These are phyloP conservation scores for Gypsophila paniculata DNA, from an alignment of 179 eudicot genomes.

Conservation along the genomic window DNA sequence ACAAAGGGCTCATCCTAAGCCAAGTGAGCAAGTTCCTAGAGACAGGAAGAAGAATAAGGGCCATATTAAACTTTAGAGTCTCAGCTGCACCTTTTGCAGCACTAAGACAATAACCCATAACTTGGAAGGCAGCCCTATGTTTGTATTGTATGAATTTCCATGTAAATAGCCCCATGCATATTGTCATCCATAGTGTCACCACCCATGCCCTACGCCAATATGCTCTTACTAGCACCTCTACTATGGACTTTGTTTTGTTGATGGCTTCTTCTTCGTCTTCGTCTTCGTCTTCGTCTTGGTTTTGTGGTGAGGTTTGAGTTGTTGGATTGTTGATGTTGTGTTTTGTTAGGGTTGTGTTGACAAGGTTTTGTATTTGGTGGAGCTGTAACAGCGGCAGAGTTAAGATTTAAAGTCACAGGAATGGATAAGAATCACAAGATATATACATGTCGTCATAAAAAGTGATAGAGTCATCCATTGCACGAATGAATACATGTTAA, in stretches of 20 bases:
- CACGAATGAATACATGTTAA: too few species aligned
- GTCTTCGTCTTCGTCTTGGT: too few species aligned
- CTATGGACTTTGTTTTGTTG: slow-evolving; percentile 1
- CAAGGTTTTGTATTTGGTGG: slow-evolving; percentile 27
- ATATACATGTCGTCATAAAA: too few species aligned
- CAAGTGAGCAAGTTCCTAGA: slow-evolving; percentile 44
- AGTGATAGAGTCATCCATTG: too few species aligned
- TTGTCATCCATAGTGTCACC: slow-evolving; percentile 32
- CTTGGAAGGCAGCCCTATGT: slow-evolving; percentile 36
- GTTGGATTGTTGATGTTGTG: not conserved
- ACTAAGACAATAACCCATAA: slow-evolving; percentile 48
- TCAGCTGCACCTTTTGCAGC: slow-evolving; percentile 56
- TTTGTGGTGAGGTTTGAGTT: too few species aligned
- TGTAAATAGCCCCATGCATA: slow-evolving; percentile 28
- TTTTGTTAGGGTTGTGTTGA: slow-evolving; percentile 25
- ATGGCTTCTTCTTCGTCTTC: not conserved
- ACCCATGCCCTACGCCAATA: slow-evolving; percentile 45
- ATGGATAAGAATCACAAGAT: too few species aligned
- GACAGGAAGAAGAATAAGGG: slow-evolving; percentile 46
- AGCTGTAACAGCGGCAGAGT: slow-evolving; percentile 15
- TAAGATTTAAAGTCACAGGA: too few species aligned
- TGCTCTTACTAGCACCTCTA: slow-evolving; percentile 30
- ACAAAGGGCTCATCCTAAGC: slow-evolving; percentile 30
- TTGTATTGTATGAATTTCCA: slow-evolving; percentile 46
- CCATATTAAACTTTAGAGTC: slow-evolving; percentile 55